Conservation (phyloP, 2,329 filamentous ascomycete species). For the Acarospora socialis region DNA sequence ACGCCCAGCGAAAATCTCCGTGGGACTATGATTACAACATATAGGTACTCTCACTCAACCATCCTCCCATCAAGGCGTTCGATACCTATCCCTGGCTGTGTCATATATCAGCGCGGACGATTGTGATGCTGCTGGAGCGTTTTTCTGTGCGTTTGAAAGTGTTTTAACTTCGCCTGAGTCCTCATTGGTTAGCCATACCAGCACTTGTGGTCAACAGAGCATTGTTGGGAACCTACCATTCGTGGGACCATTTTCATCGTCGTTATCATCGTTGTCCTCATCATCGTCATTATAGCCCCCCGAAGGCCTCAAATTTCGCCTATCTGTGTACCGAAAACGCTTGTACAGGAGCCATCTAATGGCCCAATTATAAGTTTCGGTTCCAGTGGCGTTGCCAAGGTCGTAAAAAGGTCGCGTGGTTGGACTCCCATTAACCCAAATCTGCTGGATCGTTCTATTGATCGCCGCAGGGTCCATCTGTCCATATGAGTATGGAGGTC, state of each 20-base stretch:
- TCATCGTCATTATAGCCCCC: conserved; percentile 11
- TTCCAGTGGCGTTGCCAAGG: background rate
- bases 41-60: too few species aligned
- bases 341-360: conserved; percentile 14
- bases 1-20: background rate
- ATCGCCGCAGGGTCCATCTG: background rate
- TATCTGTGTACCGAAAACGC: conserved; percentile 13
- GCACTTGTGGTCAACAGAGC: too few species aligned
- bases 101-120: conserved; percentile 4
- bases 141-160: background rate
- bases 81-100: conserved; percentile 6
- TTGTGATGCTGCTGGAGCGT: background rate
- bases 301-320: conserved; percentile 9
- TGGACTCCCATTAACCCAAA: background rate
- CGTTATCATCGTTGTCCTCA: conserved; percentile 5
- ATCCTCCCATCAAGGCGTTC: too few species aligned
- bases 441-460: background rate
- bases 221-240: too few species aligned
- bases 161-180: too few species aligned
- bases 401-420: background rate
- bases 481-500: background rate
- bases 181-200: too few species aligned
- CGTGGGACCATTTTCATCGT: background rate
- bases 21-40: background rate
- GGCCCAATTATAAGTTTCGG: conserved; percentile 8